Base-by-base conservation (phyloP, 2,329 filamentous ascomycete species). In the Microcyclosporella mali region DNA sequence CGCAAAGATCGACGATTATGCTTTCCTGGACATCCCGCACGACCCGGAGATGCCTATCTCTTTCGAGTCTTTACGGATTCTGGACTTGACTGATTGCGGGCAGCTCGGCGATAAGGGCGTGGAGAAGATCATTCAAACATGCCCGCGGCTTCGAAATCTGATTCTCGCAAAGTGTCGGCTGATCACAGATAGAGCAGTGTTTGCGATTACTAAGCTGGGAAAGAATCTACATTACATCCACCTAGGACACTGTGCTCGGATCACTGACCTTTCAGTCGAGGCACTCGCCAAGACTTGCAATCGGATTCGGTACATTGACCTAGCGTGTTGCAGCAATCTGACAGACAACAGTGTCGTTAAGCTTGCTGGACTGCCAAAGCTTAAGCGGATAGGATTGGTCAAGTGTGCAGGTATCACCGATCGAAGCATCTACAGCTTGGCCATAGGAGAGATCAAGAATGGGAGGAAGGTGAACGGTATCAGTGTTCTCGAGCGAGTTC, bases 201-300 rank as follows among this genome's bases (percentile, higher is more conserved):
- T 84, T 55, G 84, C 89, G 43, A 97, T 98, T 51, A 84, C 88
- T 43, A 83, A 79, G 56, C 75, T 98, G 3, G 88, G 89, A 49
- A 97, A 95, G 72, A 98, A 97, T 57, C 70, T 98, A 41, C 92
- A 98, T 65, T 97, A 95, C 63, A 83, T 98, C 40, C 92, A 98
- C 60, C 75, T 98, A 2, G 92, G 92, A 8, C 92, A 98, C 64
- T 98, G 92, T 65, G 79, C 80, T 19, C 81, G 89, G 35, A 89
- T 98, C 59, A 95, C 90, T 0, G 92, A 98, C 60, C 75, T 81
- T 28, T 89, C 88, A 1, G 88, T 98, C 14, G 85, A 85, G 56
- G 82, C 81, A 42, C 74, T 98, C 25, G 88, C 95, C 30, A 82
- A 84, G 53, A 74, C 73, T 40, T 98, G 92, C 72, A 97, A 90